Base-by-base conservation (phyloP, 352 stramenopile genomes). In the Pythium chondricola region DNA sequence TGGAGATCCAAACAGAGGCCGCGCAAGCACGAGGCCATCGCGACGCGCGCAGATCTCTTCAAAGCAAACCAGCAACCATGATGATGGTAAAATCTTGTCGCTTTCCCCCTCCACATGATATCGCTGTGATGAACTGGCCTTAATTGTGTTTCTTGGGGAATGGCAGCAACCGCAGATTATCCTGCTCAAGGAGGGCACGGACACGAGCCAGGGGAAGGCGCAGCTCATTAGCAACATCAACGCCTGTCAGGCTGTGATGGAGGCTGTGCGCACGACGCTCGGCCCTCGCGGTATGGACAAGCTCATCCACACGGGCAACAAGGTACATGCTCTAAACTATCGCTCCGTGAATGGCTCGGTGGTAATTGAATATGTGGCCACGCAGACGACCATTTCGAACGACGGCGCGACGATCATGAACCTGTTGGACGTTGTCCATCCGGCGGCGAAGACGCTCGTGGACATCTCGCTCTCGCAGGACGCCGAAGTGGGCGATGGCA, bases 361-460 rank as follows among this genome's bases (percentile, higher is more conserved):
- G n/a, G n/a, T n/a, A n/a, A n/a, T n/a, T n/a, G n/a, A n/a, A n/a
- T n/a, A n/a, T 42, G 9, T 21, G n/a, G 6, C 17, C 11, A 9
- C 17, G 9, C 46, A 86, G 69, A 92, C 96, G 6, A 99, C 96
- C 32, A 99, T 99, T 63, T 98, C 88, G 57, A 99, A 99, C 67
- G 97, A 99, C 58, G 97, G 97, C 32, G 97, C 97, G 17, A 98
- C 95, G 14, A 99, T 99, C 62, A 98, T 99, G 95, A 97, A 96
- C 63, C 61, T 96, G 41, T 66, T 99, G 40, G 97, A 99, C 57
- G 98, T 99, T 59, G 95, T 98, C 39, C 97, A 99, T 82, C 96
- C 97, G 21, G 97, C 97, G 14, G 96, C 97, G 51, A 98, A 98
- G 70, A 98, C 95, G 43, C 74, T 99, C 18, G 96, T 99, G 40